Evolutionary conservation across 345 rosid genomes (phyloP), one percentile per base, ranked within the genome.

Genomic region (Arabis alpina): DNA sequence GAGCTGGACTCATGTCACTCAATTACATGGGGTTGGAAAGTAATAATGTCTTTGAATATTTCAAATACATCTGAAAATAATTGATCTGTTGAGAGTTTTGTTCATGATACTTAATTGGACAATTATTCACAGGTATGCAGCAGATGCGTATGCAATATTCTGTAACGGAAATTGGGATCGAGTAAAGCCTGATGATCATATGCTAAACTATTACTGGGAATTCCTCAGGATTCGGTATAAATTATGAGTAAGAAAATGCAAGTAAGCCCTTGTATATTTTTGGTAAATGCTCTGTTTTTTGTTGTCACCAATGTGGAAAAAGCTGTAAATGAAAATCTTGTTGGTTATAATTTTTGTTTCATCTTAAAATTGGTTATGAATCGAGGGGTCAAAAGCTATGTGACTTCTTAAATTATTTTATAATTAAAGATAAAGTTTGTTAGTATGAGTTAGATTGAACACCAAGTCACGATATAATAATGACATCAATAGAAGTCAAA

Each of bases 71-170:
- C 25, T 56, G 36, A 66, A 16, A n/a, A 61, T 2, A 2, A 1
- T 9, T 3, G 12, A 6, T 9, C 37, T 34, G 37, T 10, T 61
- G 23, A 44, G 9, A 42, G 48, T 56, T 43, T n/a, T 47, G 13
- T 12, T 55, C 45, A 25, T 47, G 39, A 57, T 61, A 23, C 43
- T 42, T 71, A 10, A 10, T 15, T 5, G 53, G 11, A 19, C 34
- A 70, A 61, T 54, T 56, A 57, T 48, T 47, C 19, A 54, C 76
- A 90, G 94, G 85, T 91, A 92, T 64, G 96, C 89, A 43, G 98
- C 92, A 3, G 98, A 89, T 66, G 96, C 98, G 1, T 85, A 87
- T 77, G 96, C 96, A 2, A 92, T 92, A 71, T 92, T 92, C 72
- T 92, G 98, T 71, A 83, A 87, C 1, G 96, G 98, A 10, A 92